Evolutionary conservation across 176 grass and related monocot genomes (phyloP).

Genomic region (Triticum monococcum): DNA sequence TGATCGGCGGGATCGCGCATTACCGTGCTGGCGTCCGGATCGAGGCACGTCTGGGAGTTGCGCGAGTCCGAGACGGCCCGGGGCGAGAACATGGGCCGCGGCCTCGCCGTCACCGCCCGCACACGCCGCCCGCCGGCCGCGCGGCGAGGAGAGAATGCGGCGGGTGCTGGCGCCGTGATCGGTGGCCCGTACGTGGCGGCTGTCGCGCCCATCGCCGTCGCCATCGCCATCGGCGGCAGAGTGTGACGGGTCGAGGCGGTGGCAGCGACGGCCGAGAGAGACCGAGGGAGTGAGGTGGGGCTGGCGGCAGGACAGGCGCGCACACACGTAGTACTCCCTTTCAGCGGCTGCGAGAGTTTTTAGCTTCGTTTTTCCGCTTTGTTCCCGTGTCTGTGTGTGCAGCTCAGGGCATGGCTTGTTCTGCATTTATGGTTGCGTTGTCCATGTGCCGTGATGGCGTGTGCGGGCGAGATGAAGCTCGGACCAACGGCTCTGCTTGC

Average conservation of each 20-base stretch:
- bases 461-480: no score
- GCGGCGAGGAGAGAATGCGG: conserved; percentile 2
- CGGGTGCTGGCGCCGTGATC: conserved; percentile 16
- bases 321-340: neutral
- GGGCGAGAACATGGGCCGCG: conserved; percentile 59
- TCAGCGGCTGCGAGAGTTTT: conserved; percentile 7
- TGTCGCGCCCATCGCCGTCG: conserved; percentile 54
- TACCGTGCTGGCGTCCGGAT: conserved; percentile 95
- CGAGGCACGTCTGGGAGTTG: conserved; percentile 90
- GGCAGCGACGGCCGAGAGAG: conserved; percentile 12
- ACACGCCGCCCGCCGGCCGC: conserved; percentile 31
- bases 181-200: conserved; percentile 17
- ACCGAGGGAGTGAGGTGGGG: neutral
- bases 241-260: neutral
- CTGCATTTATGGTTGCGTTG: conserved; percentile 11
- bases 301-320: neutral
- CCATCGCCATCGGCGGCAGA: conserved; percentile 23
- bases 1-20: conserved; percentile 12
- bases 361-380: neutral
- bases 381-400: neutral
- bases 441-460: neutral
- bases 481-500: neutral
- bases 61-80: conserved; percentile 74
- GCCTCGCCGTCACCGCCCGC: conserved; percentile 28
- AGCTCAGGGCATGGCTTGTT: neutral